Percentiles rank a stretch among this genome's conserved stretches.
These are phyloP conservation scores for Fusarium piperis DNA, from an alignment of 2,329 filamentous ascomycete species.

Conservation along the genomic window DNA sequence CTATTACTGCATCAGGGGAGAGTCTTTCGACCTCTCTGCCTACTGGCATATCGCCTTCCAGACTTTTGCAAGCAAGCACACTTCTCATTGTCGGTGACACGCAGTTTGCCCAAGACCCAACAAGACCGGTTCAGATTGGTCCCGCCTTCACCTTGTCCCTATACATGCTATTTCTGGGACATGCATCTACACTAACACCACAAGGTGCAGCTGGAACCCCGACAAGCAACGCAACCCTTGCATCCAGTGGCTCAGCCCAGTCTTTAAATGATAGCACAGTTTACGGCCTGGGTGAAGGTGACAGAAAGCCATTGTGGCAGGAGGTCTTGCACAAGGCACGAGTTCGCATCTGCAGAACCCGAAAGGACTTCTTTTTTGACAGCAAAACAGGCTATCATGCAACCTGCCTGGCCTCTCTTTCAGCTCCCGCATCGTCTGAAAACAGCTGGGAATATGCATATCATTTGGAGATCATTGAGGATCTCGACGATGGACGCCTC, in stretches of 20 bases:
- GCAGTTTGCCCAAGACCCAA: constrained; percentile 75
- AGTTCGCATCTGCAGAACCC: constrained; percentile 78
- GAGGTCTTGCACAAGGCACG: constrained; percentile 94
- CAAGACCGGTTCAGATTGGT: constrained; percentile 79
- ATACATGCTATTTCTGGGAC: constrained; percentile 94
- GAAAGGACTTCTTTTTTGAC: constrained; percentile 51
- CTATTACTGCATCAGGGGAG: constrained; percentile 92
- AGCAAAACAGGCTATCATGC: constrained; percentile 27
- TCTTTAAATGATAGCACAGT: background rate
- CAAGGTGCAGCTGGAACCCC: constrained; percentile 1
- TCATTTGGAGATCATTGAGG: constrained; percentile 83
- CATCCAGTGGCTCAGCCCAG: background rate
- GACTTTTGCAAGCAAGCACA: constrained; percentile 91
- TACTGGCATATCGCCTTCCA: constrained; percentile 85
- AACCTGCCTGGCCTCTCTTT: background rate
- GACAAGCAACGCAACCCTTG: background rate
- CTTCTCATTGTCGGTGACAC: constrained; percentile 88
- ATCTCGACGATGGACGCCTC: constrained; percentile 70
- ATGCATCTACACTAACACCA: constrained; percentile 58
- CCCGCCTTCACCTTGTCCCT: constrained; percentile 86
- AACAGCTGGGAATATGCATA: constrained; percentile 70
- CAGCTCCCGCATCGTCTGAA: background rate
- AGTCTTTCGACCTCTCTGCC: constrained; percentile 84
- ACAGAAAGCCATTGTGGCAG: constrained; percentile 83
- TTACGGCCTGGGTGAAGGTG: constrained; percentile 50